phyloP scores from a whole-genome alignment of 192 early-diverging fungal genomes.

The Coemansia sp. region DNA sequence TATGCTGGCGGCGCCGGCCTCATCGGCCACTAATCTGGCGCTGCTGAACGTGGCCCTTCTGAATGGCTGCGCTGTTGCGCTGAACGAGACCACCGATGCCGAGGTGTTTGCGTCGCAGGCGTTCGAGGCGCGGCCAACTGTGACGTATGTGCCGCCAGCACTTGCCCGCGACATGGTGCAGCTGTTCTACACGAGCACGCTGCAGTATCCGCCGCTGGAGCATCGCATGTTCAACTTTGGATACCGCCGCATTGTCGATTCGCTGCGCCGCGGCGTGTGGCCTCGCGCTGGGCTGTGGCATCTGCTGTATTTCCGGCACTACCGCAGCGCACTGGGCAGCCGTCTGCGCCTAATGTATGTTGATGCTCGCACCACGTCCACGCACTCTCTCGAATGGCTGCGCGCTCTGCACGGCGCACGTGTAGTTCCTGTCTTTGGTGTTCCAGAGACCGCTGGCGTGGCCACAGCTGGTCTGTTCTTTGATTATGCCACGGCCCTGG shows the following conservation, averaged over 20 bases:
- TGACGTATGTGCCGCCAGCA: conserved; percentile 29
- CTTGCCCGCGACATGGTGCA: conserved; percentile 42
- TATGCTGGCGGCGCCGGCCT: conserved; percentile 36
- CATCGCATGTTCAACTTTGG: conserved; percentile 36
- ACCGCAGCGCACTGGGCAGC: conserved; percentile 51
- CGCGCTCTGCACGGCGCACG: conserved; percentile 41
- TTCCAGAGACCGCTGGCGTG: conserved; percentile 18
- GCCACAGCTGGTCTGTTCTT: conserved; percentile 31
- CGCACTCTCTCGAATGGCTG: conserved; percentile 46
- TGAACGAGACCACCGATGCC: conserved; percentile 40
- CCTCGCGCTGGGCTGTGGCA: conserved; percentile 42
- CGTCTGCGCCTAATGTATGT: conserved; percentile 42
- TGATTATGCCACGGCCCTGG: conserved; percentile 52
- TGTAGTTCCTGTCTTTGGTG: conserved; percentile 46
- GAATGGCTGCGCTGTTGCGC: conserved; percentile 31
- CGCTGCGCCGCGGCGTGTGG: conserved; percentile 41
- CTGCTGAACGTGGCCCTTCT: conserved; percentile 38
- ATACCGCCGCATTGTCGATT: conserved; percentile 27
- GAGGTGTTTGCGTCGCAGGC: conserved; percentile 39
- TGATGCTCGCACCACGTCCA: conserved; percentile 28
- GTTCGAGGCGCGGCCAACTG: conserved; percentile 37
- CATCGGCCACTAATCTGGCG: conserved; percentile 29
- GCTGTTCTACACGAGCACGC: conserved; percentile 44
- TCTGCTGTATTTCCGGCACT: conserved; percentile 55
- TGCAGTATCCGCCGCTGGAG: conserved; percentile 46